Evolutionary conservation across 2,329 filamentous ascomycete genomes (phyloP), one percentile per base, ranked within the genome.

Genomic region (Colletotrichum agaves): DNA sequence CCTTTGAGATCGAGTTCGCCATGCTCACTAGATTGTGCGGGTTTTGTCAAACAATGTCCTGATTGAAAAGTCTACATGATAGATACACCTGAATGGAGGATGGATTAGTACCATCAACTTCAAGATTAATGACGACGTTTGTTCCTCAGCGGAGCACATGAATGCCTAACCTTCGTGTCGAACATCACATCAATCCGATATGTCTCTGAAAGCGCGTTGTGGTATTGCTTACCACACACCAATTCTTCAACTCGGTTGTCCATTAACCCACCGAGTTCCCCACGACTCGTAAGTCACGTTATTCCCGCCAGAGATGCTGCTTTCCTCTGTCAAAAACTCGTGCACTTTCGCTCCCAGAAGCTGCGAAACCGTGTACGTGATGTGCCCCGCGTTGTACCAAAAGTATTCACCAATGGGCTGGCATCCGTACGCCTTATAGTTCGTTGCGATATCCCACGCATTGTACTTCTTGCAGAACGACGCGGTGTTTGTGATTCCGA

Each of bases 341-440:
- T 67, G 21, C 5, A 64, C 64, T 33, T 64, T 55, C 4, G 21
- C 23, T 4, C 52, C 64, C 3, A 67, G 11, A 2, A 27, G 13
- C 2, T 59, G 19, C 1, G 63, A 61, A 0, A 23, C 64, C 31
- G 12, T 43, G 21, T 67, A 55, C 2, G 64, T 55, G 4, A 62
- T 73, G 41, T 78, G 75, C 10, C 73, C 75, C 12, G 69, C 70
- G 37, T 77, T 73, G 61, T 74, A 76, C 75, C 76, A 78, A 44
- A 77, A 77, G 37, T 77, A 78, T 46, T 74, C 60, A 10, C 72
- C 67, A 8, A 77, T 53, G 3, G 72, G 74, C n/a, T 50, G 70
- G 53, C 75, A 78, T 3, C 74, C 75, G 52, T 75, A 77, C 17
- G 71, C 63, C 15, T 60, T 63, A 17, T 72, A 63, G 60, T 75